A percentile compares a stretch with the other conserved stretches of the same genome.
These are phyloP conservation scores for Geosmithia putterillii DNA, from an alignment of 2,329 filamentous ascomycete species.

Conservation along the genomic window DNA sequence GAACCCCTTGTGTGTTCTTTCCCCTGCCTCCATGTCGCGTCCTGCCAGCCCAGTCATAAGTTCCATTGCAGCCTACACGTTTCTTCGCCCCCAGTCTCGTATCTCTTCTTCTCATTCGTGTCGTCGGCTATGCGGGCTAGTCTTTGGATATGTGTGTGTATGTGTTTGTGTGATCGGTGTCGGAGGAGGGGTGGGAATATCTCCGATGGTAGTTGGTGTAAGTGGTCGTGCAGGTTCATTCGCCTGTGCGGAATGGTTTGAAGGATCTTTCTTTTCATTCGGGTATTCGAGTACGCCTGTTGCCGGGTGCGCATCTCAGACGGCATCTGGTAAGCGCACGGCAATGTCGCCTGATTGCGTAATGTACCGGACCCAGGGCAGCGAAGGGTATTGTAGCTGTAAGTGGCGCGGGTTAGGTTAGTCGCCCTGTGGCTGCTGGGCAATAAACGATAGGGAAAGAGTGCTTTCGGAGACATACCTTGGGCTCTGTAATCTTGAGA, in stretches of 20 bases:
- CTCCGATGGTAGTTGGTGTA: background rate
- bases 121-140: background rate
- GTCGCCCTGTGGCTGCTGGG: background rate
- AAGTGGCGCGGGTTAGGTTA: background rate
- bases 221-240: background rate
- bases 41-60: background rate
- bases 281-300: background rate
- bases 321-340: constrained; percentile 82
- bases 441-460: background rate
- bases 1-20: no score
- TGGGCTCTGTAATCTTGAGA: constrained; percentile 97
- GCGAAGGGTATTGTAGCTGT: constrained; percentile 91
- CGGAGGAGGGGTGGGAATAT: background rate
- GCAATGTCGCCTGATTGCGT: constrained; percentile 97
- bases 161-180: background rate
- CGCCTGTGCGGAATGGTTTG: background rate
- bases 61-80: no score
- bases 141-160: background rate
- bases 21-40: background rate
- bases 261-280: background rate
- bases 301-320: constrained; percentile 30
- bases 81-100: background rate
- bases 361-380: constrained; percentile 98
- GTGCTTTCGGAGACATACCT: no score
- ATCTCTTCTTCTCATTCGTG: background rate